A percentile compares a stretch with the other conserved stretches of the same genome.
Conservation (phyloP, 495 filamentous ascomycete genomes). For the Penicillium manginii region DNA sequence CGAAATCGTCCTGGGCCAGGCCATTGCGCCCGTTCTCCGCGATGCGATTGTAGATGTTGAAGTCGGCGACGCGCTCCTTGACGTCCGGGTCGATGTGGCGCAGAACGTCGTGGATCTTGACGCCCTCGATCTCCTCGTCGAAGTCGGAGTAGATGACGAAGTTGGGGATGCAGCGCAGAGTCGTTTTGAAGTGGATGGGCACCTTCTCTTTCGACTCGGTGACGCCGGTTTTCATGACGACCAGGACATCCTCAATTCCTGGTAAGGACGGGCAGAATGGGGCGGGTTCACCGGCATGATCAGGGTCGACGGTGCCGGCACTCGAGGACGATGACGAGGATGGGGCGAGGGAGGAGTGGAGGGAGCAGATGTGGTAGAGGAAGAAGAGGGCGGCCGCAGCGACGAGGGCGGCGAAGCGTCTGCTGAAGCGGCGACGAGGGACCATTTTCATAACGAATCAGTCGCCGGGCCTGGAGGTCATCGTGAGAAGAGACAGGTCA, state of each 20-base stretch:
- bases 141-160: constrained; percentile 61
- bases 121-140: constrained; percentile 50
- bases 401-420: constrained; percentile 33
- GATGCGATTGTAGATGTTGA: constrained; percentile 57
- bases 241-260: constrained; percentile 48
- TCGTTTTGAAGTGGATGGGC: constrained; percentile 54
- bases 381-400: constrained; percentile 34
- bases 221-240: constrained; percentile 53
- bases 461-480: constrained; percentile 19
- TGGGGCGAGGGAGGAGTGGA: constrained; percentile 23
- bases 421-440: constrained; percentile 34
- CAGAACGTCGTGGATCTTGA: constrained; percentile 54
- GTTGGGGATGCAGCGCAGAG: constrained; percentile 56
- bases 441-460: constrained; percentile 32
- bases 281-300: constrained; percentile 17
- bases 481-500: constrained; percentile 13
- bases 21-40: constrained; percentile 42
- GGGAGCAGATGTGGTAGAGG: constrained; percentile 37
- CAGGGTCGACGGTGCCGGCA: constrained; percentile 10
- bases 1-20: constrained; percentile 42
- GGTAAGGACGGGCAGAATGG: constrained; percentile 42
- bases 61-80: constrained; percentile 46
- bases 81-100: constrained; percentile 41
- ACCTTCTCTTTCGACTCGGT: constrained; percentile 49
- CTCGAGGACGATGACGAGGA: neutral